Evolutionary conservation across 768 basidiomycete species (phyloP).

Genomic region (Dentipellis sp.): DNA sequence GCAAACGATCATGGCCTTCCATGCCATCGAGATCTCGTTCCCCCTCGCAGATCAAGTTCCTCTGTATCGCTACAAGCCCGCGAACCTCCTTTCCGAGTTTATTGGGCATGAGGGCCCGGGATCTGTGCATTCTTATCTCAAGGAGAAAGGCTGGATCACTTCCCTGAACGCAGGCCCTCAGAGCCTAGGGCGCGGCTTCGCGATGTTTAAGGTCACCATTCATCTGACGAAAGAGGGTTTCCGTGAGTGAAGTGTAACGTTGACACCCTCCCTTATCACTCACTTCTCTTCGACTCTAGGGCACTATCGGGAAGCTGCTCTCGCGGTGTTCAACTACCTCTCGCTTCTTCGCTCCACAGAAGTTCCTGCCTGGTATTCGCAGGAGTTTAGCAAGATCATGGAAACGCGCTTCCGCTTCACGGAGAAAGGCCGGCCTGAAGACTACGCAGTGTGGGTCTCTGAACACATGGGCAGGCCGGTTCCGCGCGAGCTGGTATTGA

Average conservation of each 20-base stretch:
- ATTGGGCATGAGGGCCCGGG: constrained; percentile 91
- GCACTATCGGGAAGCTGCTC: constrained; percentile 63
- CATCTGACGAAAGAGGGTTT: constrained; percentile 82
- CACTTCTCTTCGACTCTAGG: constrained; percentile 29
- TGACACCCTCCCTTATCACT: constrained; percentile 6
- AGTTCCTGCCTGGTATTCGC: constrained; percentile 59
- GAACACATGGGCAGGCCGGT: constrained; percentile 74
- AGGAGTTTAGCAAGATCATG: constrained; percentile 65
- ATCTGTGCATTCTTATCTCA: constrained; percentile 85
- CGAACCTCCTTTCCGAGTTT: constrained; percentile 67
- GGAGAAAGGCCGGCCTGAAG: constrained; percentile 74
- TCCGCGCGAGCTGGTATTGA: constrained; percentile 67
- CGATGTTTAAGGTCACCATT: constrained; percentile 79
- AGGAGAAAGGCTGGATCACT: constrained; percentile 81
- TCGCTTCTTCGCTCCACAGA: constrained; percentile 53
- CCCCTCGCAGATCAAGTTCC: constrained; percentile 65
- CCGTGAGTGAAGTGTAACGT: constrained; percentile 37
- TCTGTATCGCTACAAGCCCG: constrained; percentile 73
- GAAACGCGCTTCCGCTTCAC: constrained; percentile 76
- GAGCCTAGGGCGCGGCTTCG: constrained; percentile 72
- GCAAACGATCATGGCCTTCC: constrained; percentile 86
- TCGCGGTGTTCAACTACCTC: constrained; percentile 73
- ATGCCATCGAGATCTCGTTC: constrained; percentile 76
- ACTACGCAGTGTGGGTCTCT: constrained; percentile 69
- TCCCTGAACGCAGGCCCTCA: constrained; percentile 62